phyloP scores from a whole-genome alignment of 345 rosid genomes.

The Lepidium sativum region DNA sequence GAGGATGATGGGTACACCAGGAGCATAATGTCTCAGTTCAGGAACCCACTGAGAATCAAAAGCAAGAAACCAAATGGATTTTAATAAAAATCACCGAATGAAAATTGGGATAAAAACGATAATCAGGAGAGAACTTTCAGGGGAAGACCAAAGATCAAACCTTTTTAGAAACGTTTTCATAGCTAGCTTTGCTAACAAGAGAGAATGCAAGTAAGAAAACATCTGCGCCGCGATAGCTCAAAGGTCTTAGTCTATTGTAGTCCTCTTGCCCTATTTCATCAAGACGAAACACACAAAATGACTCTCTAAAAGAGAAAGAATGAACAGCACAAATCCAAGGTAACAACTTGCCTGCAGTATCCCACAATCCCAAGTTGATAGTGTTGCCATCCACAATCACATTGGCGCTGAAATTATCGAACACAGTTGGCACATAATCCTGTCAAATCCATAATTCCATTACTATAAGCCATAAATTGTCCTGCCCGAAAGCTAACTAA shows the following conservation, averaged over 20 bases:
- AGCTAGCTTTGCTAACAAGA: conserved; percentile 91
- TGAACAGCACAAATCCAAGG: neutral
- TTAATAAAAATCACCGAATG: neutral
- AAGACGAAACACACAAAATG: neutral
- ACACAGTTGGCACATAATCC: conserved; percentile 88
- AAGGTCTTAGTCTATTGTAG: conserved; percentile 77
- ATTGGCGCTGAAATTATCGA: conserved; percentile 82
- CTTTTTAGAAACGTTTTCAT: conserved; percentile 80
- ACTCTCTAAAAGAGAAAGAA: neutral
- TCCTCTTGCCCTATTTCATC: conserved; percentile 79
- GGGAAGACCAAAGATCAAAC: conserved; percentile 23
- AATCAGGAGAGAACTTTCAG: neutral
- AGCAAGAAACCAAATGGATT: neutral
- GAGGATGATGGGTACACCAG: conserved; percentile 75
- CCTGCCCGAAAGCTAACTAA: neutral
- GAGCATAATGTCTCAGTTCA: conserved; percentile 88
- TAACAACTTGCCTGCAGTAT: conserved; percentile 59
- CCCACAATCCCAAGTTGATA: conserved; percentile 76
- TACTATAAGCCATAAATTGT: neutral
- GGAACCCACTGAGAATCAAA: conserved; percentile 72
- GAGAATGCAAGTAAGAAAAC: conserved; percentile 88
- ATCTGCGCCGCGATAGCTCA: conserved; percentile 92
- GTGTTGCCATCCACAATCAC: conserved; percentile 82
- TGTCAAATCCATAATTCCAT: conserved; percentile 16
- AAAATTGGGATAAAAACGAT: neutral